phyloP scores from a whole-genome alignment of 2,329 filamentous ascomycete genomes.

The Fusarium sulawesiense region DNA sequence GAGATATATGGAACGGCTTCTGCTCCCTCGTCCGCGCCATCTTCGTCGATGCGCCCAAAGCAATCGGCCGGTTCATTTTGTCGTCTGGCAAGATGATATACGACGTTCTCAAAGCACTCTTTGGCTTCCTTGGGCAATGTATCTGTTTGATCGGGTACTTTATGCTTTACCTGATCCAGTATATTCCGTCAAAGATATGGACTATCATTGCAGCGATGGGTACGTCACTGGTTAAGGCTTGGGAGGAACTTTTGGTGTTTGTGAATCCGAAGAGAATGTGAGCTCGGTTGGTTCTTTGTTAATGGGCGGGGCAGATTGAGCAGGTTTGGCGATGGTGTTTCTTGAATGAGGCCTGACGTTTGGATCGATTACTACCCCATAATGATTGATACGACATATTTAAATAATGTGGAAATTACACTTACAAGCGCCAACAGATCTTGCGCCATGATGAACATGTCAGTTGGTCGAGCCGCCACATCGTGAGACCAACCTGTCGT shows the following conservation, averaged over 20 bases:
- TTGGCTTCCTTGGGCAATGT: constrained; percentile 48
- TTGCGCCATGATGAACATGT: neutral
- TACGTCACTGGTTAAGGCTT: constrained; percentile 47
- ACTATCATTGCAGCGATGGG: constrained; percentile 49
- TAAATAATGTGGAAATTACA: neutral
- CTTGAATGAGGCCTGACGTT: neutral
- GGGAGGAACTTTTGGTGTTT: constrained; percentile 53
- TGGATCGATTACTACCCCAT: neutral
- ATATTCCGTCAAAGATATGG: constrained; percentile 50
- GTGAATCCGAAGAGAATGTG: constrained; percentile 52
- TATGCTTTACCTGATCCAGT: constrained; percentile 49
- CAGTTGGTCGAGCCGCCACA: neutral
- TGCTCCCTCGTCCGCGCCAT: constrained; percentile 46
- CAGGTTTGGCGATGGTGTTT: neutral
- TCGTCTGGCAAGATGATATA: constrained; percentile 41
- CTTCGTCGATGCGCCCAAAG: constrained; percentile 48
- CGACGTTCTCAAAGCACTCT: constrained; percentile 46
- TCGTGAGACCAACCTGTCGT: neutral
- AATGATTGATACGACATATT: neutral
- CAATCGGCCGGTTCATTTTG: constrained; percentile 42
- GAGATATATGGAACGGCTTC: constrained; percentile 55
- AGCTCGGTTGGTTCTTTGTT: neutral
- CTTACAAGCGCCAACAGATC: neutral
- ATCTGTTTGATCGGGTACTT: constrained; percentile 42
- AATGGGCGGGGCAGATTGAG: neutral